Evolutionary conservation across 164 flowering plant genomes (phyloP), one percentile per base, ranked within the genome.

Genomic region (Aristolochia contorta): DNA sequence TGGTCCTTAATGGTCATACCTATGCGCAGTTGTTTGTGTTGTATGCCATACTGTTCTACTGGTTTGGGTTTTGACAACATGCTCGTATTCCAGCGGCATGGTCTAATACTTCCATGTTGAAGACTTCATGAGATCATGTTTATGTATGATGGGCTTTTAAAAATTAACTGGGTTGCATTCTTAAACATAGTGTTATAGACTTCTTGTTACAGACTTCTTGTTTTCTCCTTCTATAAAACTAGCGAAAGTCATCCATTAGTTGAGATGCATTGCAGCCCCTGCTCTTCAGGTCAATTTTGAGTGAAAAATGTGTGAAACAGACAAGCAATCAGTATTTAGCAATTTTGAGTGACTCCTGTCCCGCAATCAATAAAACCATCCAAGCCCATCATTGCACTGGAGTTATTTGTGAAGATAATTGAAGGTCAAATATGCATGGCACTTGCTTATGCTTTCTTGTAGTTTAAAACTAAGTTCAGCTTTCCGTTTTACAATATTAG

Each of bases 1-100:
- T 65, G 60, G 67, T 48, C 41, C 16, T 57, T 13, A 56, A 65
- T 57, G 67, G 67, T 65, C 23, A 15, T 33, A 33, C 16, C 27
- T 47, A 49, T 47, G 6, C 9, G 27, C 30, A 7, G 14, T 48
- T 0, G 16, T 23, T 21, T 53, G 30, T 22, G 23, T 12, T 9
- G 12, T 12, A 12, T 37, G 20, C 16, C 4, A 6, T 41, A 9
- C 43, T 58, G 47, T 58, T 43, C 43, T 20, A 20, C 32, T 33
- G 19, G 43, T 13, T 18, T 23, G 41, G 2, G 3, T 21, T 25
- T 14, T 13, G 25, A 12, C 33, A 13, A 25, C 21, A 13, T 24
- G 10, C n/a, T 41, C 23, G 37, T 46, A 7, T 19, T 12, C 15
- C 30, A 25, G 53, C 67, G 57, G 67, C 61, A 65, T 65, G 67